These are phyloP conservation scores for Aspergillus terreus DNA, from an alignment of 2,329 filamentous ascomycete genomes.

Conservation along the genomic window DNA sequence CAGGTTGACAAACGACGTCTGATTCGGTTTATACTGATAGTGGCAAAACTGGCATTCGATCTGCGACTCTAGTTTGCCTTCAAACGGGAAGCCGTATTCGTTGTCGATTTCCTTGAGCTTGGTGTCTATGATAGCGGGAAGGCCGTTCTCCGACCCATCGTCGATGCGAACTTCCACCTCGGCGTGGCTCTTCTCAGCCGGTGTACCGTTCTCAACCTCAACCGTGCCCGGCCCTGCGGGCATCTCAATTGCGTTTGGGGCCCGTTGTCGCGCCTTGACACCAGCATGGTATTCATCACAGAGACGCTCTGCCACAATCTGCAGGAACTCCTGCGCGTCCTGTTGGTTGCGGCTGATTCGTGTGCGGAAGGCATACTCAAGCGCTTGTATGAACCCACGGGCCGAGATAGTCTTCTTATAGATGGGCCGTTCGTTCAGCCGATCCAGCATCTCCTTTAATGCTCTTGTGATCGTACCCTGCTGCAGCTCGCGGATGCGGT, in stretches of 20 bases:
- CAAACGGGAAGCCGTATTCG: slow-evolving; percentile 72
- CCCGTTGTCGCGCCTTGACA: slow-evolving; percentile 60
- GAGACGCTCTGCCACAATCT: slow-evolving; percentile 86
- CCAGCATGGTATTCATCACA: slow-evolving; percentile 94
- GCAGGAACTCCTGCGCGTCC: slow-evolving; percentile 95
- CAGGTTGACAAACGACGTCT: slow-evolving; percentile 84
- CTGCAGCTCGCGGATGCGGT: slow-evolving; percentile 62
- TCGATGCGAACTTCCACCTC: slow-evolving; percentile 36
- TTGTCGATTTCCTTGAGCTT: slow-evolving; percentile 37
- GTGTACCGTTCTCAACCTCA: slow-evolving; percentile 8
- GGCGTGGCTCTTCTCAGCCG: slow-evolving; percentile 20
- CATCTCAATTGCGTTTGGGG: slow-evolving; percentile 21
- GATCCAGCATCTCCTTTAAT: slow-evolving; percentile 87
- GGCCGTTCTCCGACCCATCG: slow-evolving; percentile 29
- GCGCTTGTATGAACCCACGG: slow-evolving; percentile 72
- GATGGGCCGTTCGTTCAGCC: slow-evolving; percentile 87
- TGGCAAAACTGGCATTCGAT: slow-evolving; percentile 87
- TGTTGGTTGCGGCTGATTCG: slow-evolving; percentile 93
- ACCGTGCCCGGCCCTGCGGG: slow-evolving; percentile 14
- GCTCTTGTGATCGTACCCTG: slow-evolving; percentile 78
- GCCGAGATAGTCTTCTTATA: slow-evolving; percentile 92
- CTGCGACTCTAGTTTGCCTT: slow-evolving; percentile 89
- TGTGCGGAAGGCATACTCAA: slow-evolving; percentile 84
- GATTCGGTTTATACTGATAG: slow-evolving; percentile 80
- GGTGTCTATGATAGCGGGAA: slow-evolving; percentile 35